Percentiles rank a stretch among this genome's conserved stretches.
Conservation (phyloP, 495 filamentous ascomycete genomes). For the Thermochaetoides thermophila region DNA sequence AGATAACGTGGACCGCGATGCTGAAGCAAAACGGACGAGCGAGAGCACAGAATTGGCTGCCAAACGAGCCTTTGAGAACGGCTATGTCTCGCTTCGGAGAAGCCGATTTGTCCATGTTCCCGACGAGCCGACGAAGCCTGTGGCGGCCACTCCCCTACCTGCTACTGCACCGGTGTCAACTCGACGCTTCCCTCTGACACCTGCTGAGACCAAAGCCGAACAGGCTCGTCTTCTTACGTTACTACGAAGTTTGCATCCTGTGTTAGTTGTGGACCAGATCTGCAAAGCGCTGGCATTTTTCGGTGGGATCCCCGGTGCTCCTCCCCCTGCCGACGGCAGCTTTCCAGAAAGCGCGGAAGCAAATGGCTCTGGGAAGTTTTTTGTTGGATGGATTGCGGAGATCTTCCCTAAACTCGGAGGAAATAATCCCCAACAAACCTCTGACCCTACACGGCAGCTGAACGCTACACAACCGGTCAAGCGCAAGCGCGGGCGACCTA, state of each 20-base stretch:
- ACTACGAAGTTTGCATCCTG: constrained; percentile 34
- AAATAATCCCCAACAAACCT: constrained; percentile 8
- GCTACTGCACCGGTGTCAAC: constrained; percentile 1
- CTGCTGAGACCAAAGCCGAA: constrained; percentile 37
- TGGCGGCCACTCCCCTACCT: constrained; percentile 3
- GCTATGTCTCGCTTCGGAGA: constrained; percentile 35
- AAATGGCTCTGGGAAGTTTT: constrained; percentile 38
- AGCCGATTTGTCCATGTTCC: constrained; percentile 24
- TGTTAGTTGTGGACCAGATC: constrained; percentile 40
- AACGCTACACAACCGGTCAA: constrained; percentile 14
- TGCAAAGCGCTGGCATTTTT: constrained; percentile 44
- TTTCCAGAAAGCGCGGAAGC: constrained; percentile 40
- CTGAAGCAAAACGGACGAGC: constrained; percentile 39
- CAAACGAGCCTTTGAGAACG: constrained; percentile 34
- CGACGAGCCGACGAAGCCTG: constrained; percentile 15
- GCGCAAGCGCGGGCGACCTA: constrained; percentile 34
- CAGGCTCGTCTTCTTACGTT: constrained; percentile 40
- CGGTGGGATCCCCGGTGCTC: constrained; percentile 40
- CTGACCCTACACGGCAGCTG: constrained; percentile 13
- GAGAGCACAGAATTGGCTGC: constrained; percentile 40
- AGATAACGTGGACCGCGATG: constrained; percentile 32
- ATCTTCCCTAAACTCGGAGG: constrained; percentile 36
- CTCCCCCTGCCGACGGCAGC: constrained; percentile 33
- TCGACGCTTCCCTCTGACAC: constrained; percentile 20
- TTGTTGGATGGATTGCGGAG: constrained; percentile 43